Evolutionary conservation across 2,329 filamentous ascomycete species (phyloP), one percentile per base, ranked within the genome.

Genomic region (Phialocephala sp.): DNA sequence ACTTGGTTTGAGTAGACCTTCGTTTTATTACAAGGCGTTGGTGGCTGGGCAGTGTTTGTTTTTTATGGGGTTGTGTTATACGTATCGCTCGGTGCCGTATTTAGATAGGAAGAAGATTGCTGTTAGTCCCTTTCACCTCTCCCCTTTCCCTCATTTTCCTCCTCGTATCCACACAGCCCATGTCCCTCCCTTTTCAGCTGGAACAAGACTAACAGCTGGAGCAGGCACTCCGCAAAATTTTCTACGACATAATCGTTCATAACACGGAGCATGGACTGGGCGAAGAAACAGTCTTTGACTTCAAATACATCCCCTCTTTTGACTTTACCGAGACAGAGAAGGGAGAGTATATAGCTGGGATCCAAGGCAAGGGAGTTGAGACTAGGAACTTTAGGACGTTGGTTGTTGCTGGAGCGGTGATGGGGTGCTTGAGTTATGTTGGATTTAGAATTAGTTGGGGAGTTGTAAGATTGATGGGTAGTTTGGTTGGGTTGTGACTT

Each of bases 281-380:
- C 0, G 80, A 84, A 56, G 83, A 88, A 72, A 86, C 85, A 1
- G 81, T 79, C 9, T 93, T 93, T 73, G 86, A 89, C 22, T 90
- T 93, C 77, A 90, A 92, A 74, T 91, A 90, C 73, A 80, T 90
- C 11, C 89, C 90, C 0, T 79, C 84, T 69, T 82, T 83, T 59
- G 74, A 78, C 22, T 32, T 54, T 4, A 73, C 71, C 9, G 80
- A 78, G 15, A 82, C 76, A 2, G 73, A 75, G 56, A 71, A 73
- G 60, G 76, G 70, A 1, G 67, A 69, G 66, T 75, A 77, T 57
- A 74, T 77, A 22, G 66, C 71, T 39, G 71, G 70, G 24, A 59
- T 69, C 14, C 72, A 73, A 43, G 74, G 73, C 41, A 77, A 76
- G 5, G 76, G 76, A 18, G 74, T 83, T 15, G 84, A 86, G 74